phyloP scores from a whole-genome alignment of 441 rosid genomes.

The Gossypium schwendimanii region DNA sequence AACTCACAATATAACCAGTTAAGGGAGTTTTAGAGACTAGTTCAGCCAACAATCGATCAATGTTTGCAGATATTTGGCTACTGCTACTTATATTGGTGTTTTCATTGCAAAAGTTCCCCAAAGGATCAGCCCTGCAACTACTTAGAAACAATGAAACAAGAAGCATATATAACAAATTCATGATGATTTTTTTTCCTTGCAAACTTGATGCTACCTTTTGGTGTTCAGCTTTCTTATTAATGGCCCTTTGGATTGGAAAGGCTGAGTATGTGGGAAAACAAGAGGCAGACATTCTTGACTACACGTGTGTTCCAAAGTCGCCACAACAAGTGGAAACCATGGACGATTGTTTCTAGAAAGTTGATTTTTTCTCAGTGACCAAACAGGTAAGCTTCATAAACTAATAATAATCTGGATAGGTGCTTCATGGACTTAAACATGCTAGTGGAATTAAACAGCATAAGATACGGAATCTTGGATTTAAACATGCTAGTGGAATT shows the following conservation, averaged over 20 bases:
- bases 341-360: not conserved
- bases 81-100: slow-evolving; percentile 21
- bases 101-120: slow-evolving; percentile 42
- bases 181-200: not conserved
- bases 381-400: not conserved
- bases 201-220: not conserved
- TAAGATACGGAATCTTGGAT: not conserved
- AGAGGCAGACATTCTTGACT: slow-evolving; percentile 24
- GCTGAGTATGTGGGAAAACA: not conserved
- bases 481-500: too few relatives aligned
- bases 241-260: not conserved
- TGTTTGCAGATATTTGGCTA: slow-evolving; percentile 33
- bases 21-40: slow-evolving; percentile 36
- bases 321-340: slow-evolving; percentile 12
- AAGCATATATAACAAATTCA: slow-evolving; percentile 12
- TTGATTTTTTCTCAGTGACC: not conserved
- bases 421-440: not conserved
- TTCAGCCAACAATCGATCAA: slow-evolving; percentile 30
- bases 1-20: slow-evolving; percentile 37
- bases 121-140: slow-evolving; percentile 28
- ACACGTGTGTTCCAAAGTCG: not conserved
- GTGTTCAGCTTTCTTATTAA: not conserved
- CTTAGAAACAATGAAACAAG: slow-evolving; percentile 14
- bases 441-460: too few relatives aligned
- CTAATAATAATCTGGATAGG: not conserved